Base-by-base conservation (phyloP, 306 rosid species). In the Prinsepia uniflora region DNA sequence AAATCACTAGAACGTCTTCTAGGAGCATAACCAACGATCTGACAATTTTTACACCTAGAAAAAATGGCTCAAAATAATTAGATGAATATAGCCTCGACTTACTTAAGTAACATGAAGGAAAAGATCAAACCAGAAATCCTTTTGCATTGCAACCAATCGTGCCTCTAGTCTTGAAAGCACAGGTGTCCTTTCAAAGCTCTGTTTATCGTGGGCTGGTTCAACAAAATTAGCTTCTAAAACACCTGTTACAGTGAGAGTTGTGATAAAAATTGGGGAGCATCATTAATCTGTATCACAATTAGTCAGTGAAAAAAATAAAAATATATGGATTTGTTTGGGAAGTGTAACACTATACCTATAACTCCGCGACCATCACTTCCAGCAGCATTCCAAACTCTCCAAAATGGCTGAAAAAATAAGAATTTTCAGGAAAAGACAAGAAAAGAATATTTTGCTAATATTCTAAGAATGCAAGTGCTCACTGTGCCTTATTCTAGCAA, bases 291-390 rank as follows among this genome's bases (percentile, higher is more conserved):
- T 11, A 54, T 42, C 19, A 22, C 19, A 30, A 45, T n/a, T 52
- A 36, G 58, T 44, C 54, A 40, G 6, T 55, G 55, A 39, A 61
- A 24, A 14, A 7, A 45, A 41, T 60, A 24, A 45, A 53, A 67
- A 61, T 61, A 57, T 54, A 54, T 44, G 57, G 70, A 72, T 41
- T 8, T 12, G 20, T 54, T 41, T 54, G 20, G 30, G 54, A 18
- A 41, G 17, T 56, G 15, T 9, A 30, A 70, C 40, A 73, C 39
- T 7, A 20, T 66, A 94, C 99, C 99, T 72, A 91, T 90, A 73
- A 91, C 95, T 78, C 99, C 99, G 53, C 96, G 95, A 46, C 99
- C 97, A 59, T 86, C 89, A 78, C 97, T 94, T 75, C 96, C 99
- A 5, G 96, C 90, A 65, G 99, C 87, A 83, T 91, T 94, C 99